phyloP scores from a whole-genome alignment of 805 yeast genomes.

The Pichia nakasei region DNA sequence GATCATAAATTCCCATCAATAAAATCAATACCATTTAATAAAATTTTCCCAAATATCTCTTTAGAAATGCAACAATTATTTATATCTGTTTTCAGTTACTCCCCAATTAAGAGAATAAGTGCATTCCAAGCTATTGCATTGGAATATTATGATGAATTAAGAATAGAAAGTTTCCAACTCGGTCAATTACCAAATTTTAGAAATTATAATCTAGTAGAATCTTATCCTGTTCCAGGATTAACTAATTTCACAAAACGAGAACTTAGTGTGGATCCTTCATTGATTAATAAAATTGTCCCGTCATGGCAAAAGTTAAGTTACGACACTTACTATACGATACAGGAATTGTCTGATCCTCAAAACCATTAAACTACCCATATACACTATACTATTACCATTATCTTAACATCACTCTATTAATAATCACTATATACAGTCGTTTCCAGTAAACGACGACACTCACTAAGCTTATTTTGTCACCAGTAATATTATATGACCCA shows the following conservation, averaged over 20 bases:
- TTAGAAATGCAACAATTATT: constrained; percentile 48
- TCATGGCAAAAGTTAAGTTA: constrained; percentile 22
- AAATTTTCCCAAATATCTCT: constrained; percentile 53
- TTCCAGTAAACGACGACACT: too few relatives aligned
- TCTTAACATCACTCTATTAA: too few relatives aligned
- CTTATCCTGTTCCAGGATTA: constrained; percentile 34
- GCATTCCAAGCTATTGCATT: constrained; percentile 47
- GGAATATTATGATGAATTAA: constrained; percentile 48
- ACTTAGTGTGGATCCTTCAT: constrained; percentile 35
- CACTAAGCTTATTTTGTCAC: too few relatives aligned
- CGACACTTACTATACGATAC: background rate
- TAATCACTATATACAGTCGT: too few relatives aligned
- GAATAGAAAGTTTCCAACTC: constrained; percentile 19
- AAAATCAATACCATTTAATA: constrained; percentile 64
- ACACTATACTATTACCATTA: too few relatives aligned
- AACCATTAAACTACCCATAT: background rate
- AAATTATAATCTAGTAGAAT: constrained; percentile 33
- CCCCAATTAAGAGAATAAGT: constrained; percentile 55
- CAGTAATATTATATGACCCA: too few relatives aligned
- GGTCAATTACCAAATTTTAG: constrained; percentile 26
- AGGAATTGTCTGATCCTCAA: background rate
- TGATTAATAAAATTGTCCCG: constrained; percentile 36
- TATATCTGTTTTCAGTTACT: constrained; percentile 51
- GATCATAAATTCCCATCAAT: constrained; percentile 91
- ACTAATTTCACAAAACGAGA: constrained; percentile 47